Evolutionary conservation across 2,329 filamentous ascomycete genomes (phyloP).

Genomic region (Diaporthe citri): DNA sequence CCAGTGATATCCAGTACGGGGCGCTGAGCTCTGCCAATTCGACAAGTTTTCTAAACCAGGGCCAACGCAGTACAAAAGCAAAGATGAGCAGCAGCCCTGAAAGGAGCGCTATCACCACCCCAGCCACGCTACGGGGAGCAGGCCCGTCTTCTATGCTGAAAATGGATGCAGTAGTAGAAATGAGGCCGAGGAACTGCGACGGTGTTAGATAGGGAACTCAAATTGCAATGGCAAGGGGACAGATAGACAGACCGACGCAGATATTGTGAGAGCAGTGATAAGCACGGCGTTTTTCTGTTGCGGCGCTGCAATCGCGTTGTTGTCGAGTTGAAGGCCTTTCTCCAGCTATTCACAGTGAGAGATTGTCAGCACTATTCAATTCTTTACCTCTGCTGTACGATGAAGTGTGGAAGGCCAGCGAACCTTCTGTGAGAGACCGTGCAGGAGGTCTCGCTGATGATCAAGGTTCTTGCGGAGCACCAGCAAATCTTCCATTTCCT

Average conservation of each 20-base stretch:
- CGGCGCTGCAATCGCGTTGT: neutral
- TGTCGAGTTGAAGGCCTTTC: neutral
- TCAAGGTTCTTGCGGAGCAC: slow-evolving; percentile 6
- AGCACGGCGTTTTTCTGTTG: neutral
- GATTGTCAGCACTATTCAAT: neutral
- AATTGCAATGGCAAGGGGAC: too few species aligned
- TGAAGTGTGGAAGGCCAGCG: neutral
- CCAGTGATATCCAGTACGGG: neutral
- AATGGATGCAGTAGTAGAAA: neutral
- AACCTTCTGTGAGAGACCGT: slow-evolving; percentile 1
- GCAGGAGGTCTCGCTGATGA: slow-evolving; percentile 11
- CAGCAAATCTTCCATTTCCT: neutral
- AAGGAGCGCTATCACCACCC: neutral
- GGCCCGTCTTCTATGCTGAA: slow-evolving; percentile 2
- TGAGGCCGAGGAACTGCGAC: neutral
- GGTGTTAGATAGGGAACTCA: neutral
- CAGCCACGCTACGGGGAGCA: neutral
- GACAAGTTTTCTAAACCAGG: neutral
- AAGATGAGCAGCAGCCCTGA: neutral
- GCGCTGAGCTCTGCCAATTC: neutral
- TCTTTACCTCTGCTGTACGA: neutral
- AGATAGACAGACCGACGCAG: neutral
- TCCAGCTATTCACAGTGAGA: neutral
- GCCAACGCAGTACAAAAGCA: neutral
- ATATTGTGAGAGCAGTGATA: neutral